Percentiles rank a stretch among this genome's conserved stretches.
These are phyloP conservation scores for Mycosphaerelloides madeirae DNA, from an alignment of 2,329 filamentous ascomycete genomes.

Conservation along the genomic window DNA sequence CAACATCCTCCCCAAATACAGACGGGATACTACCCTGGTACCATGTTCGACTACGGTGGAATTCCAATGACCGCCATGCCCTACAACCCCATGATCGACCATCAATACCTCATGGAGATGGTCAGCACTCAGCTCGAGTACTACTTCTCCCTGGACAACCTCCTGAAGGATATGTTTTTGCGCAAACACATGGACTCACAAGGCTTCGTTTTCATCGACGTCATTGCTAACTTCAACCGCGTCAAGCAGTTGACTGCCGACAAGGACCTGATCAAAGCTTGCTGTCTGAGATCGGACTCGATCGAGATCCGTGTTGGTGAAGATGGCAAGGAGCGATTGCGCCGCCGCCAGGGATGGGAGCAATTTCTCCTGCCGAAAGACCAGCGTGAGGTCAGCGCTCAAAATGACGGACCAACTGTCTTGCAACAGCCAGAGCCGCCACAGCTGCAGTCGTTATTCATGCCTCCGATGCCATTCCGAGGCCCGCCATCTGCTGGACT, in stretches of 20 bases:
- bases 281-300: slow-evolving; percentile 65
- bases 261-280: slow-evolving; percentile 65
- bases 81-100: slow-evolving; percentile 55
- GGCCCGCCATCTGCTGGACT: slow-evolving; percentile 20
- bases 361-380: slow-evolving; percentile 70
- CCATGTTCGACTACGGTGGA: slow-evolving; percentile 41
- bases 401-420: slow-evolving; percentile 63
- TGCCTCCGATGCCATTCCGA: slow-evolving; percentile 25
- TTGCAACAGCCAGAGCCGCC: slow-evolving; percentile 39
- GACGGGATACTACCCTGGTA: slow-evolving; percentile 45
- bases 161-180: slow-evolving; percentile 87
- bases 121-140: slow-evolving; percentile 67
- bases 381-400: slow-evolving; percentile 67
- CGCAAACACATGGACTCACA: slow-evolving; percentile 91
- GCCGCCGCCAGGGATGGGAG: slow-evolving; percentile 70
- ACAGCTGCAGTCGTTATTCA: slow-evolving; percentile 33
- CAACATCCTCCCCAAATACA: slow-evolving; percentile 35
- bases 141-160: slow-evolving; percentile 94
- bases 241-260: slow-evolving; percentile 70
- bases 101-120: slow-evolving; percentile 53
- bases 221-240: slow-evolving; percentile 83
- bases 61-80: slow-evolving; percentile 44
- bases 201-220: slow-evolving; percentile 75
- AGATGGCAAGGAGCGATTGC: slow-evolving; percentile 73
- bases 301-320: slow-evolving; percentile 72